These are phyloP conservation scores for Carex scoparia DNA, from an alignment of 176 grass and related monocot genomes.

Conservation along the genomic window DNA sequence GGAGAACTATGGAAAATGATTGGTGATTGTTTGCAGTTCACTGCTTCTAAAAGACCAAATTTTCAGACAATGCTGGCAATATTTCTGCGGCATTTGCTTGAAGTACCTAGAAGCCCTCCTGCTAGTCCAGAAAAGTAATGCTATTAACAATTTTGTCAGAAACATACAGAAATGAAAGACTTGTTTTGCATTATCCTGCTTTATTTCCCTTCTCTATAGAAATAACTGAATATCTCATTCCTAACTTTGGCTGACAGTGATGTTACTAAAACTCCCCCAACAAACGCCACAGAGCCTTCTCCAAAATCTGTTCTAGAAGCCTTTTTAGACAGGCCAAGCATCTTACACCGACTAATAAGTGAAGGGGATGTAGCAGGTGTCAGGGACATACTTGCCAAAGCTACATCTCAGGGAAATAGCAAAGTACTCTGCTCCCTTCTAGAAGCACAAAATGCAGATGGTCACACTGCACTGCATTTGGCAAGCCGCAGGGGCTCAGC, in stretches of 20 bases:
- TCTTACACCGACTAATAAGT: conserved; percentile 78
- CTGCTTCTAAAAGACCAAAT: conserved; percentile 72
- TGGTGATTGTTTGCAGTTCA: conserved; percentile 88
- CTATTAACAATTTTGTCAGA: neutral
- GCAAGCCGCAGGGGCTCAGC: conserved; percentile 78
- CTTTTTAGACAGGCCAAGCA: conserved; percentile 74
- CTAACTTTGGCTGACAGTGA: conserved; percentile 55
- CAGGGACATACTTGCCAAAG: conserved; percentile 80
- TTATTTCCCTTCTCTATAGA: conserved; percentile 18
- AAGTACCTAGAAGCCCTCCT: conserved; percentile 85
- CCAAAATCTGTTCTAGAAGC: conserved; percentile 59
- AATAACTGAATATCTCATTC: conserved; percentile 18
- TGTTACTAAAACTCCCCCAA: conserved; percentile 46
- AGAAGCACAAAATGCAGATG: conserved; percentile 83
- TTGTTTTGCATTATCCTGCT: neutral
- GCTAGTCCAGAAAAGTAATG: conserved; percentile 88
- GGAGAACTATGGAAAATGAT: conserved; percentile 99
- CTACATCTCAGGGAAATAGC: conserved; percentile 51
- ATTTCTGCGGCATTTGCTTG: conserved; percentile 91
- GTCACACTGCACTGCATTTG: conserved; percentile 86
- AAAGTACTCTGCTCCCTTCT: conserved; percentile 64
- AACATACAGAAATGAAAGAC: neutral
- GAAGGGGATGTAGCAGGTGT: conserved; percentile 68
- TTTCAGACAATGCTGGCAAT: conserved; percentile 95
- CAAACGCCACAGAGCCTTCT: conserved; percentile 48